Evolutionary conservation across 306 rosid genomes (phyloP).

Genomic region (Citrullus colocynthis): DNA sequence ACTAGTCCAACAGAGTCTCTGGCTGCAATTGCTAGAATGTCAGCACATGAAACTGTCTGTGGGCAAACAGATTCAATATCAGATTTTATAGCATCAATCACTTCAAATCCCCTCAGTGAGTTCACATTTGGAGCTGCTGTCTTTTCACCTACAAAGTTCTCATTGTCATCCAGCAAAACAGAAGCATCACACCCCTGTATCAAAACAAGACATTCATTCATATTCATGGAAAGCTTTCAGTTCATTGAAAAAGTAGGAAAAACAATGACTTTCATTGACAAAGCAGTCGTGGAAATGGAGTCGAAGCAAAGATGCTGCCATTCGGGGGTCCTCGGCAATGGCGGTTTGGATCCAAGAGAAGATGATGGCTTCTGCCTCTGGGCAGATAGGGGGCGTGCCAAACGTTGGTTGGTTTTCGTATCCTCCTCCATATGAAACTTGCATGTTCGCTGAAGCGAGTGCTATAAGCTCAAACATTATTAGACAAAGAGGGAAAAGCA

Average conservation of each 20-base stretch:
- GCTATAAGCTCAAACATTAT: background rate
- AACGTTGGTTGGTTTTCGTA: conserved; percentile 15
- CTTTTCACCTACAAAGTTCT: conserved; percentile 59
- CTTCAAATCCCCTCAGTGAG: conserved; percentile 74
- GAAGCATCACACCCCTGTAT: conserved; percentile 82
- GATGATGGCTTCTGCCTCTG: conserved; percentile 56
- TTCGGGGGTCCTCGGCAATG: conserved; percentile 43
- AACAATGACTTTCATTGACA: conserved; percentile 49
- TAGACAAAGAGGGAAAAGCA: background rate
- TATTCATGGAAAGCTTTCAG: background rate
- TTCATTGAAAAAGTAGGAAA: background rate
- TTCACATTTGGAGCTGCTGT: conserved; percentile 76
- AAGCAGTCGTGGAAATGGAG: conserved; percentile 91
- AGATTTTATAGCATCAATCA: conserved; percentile 58
- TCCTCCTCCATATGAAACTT: background rate
- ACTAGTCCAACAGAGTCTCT: conserved; percentile 75
- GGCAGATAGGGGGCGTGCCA: conserved; percentile 32
- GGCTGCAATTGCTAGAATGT: conserved; percentile 66
- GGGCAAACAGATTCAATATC: conserved; percentile 62
- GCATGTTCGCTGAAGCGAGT: background rate
- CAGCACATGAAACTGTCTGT: conserved; percentile 74
- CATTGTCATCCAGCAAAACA: conserved; percentile 57
- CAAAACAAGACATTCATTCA: background rate
- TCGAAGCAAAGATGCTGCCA: conserved; percentile 83
- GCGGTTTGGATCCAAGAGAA: conserved; percentile 48